Evolutionary conservation across 1,284 basidiomycete genomes (phyloP), one percentile per base, ranked within the genome.

Genomic region (Boletus smithii): DNA sequence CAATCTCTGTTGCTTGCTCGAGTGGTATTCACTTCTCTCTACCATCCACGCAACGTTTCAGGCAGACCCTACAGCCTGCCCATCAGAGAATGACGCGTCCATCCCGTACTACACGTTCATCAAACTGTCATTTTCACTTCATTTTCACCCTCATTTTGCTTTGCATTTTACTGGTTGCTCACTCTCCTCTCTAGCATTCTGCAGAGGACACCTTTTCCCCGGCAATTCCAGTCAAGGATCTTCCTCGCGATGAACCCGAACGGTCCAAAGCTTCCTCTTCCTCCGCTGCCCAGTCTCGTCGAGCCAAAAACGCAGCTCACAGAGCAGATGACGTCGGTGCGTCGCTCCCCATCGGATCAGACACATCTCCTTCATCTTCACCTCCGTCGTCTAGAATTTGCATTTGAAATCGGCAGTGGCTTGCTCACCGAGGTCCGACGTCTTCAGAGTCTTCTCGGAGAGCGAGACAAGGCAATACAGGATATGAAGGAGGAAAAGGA

Each of bases 321-420:
- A 77, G 88, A 53, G 85, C 86, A 44, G 84, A 90, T 63, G 87
- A 91, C 62, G 87, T 89, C 57, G 87, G 87, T 88, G 53, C 61
- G 87, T 61, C 20, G 1, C 31, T 41, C 17, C 32, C 6, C 10
- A n/a, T 18, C 43, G 13, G 35, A 44, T 50, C 43, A 26, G 24
- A 5, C 23, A 24, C 8, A 7, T 8, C 23, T 8, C 8, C 13
- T 14, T 51, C 53, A 42, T 51, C 48, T 52, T 59, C 45, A 53
- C 52, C 14, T 52, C 50, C 56, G 49, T 49, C 46, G 50, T 27
- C 23, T 57, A 90, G 94, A 95, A 73, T 95, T 97, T 60, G 94
- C 93, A 26, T 93, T 95, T 57, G 93, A 97, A 72, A 97, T 97
- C 49, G 93, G 94, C 1, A 93, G 90, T 56, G 89, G 89, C 26